These are phyloP conservation scores for Neurospora sp. DNA, from an alignment of 495 filamentous ascomycete genomes.

Conservation along the genomic window DNA sequence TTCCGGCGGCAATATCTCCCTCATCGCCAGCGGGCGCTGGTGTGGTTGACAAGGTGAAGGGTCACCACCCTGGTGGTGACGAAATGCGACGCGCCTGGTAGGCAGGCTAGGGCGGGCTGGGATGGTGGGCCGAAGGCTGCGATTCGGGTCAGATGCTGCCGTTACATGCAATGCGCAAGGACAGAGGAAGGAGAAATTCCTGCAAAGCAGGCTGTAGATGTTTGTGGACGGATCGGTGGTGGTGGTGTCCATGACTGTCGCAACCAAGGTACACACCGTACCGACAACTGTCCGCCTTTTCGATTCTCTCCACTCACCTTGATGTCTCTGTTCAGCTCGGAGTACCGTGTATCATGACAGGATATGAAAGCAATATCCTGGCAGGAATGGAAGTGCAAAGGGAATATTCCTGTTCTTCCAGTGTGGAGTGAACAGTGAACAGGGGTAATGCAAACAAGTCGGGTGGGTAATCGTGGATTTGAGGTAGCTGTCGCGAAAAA, in stretches of 20 bases:
- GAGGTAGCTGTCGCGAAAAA: constrained; percentile 11
- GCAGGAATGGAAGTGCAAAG: constrained; percentile 5
- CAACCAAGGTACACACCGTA: neutral
- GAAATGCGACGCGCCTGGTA: constrained; percentile 1
- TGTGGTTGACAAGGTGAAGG: constrained; percentile 35
- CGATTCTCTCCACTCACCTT: constrained; percentile 6
- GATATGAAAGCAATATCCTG: constrained; percentile 3
- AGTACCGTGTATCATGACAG: constrained; percentile 8
- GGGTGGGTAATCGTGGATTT: constrained; percentile 1
- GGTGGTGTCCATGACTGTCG: neutral
- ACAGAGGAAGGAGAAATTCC: neutral
- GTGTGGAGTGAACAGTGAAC: neutral
- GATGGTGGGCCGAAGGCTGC: neutral
- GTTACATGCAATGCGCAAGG: neutral
- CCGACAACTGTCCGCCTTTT: neutral
- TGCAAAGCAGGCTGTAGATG: neutral
- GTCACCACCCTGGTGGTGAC: constrained; percentile 34
- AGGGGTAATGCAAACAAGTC: neutral
- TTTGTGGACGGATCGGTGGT: neutral
- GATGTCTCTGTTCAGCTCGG: constrained; percentile 2
- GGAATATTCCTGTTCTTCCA: constrained; percentile 5
- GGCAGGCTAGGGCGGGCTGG: neutral
- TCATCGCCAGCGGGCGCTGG: constrained; percentile 22
- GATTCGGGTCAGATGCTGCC: neutral
- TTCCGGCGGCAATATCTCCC: constrained; percentile 32